Evolutionary conservation across 495 filamentous ascomycete species (phyloP).

Genomic region (Aspergillus ellipticus): DNA sequence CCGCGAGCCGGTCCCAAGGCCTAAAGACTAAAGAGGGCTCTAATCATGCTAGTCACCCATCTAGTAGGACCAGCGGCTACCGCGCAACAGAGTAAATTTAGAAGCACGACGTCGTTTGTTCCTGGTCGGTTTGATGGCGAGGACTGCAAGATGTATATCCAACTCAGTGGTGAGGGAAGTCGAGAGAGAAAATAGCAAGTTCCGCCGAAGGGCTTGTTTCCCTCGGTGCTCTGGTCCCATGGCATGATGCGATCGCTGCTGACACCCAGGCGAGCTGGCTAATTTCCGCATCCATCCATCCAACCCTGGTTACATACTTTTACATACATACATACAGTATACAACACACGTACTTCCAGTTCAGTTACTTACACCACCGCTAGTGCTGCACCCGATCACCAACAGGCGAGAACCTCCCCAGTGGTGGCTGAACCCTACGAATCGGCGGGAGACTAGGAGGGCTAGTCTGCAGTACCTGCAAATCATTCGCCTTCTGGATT

Average conservation of each 20-base stretch:
- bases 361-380: neutral
- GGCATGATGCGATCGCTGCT: slow-evolving; percentile 1
- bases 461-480: neutral
- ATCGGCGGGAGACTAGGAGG: neutral
- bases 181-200: neutral
- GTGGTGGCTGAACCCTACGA: neutral
- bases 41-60: neutral
- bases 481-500: neutral
- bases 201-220: neutral
- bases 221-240: neutral
- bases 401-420: neutral
- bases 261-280: neutral
- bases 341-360: too few species aligned
- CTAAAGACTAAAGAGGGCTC: too few species aligned
- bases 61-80: slow-evolving; percentile 1
- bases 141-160: neutral
- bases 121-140: neutral
- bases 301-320: too few species aligned
- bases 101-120: neutral
- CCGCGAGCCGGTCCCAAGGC: neutral
- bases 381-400: neutral
- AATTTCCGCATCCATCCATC: neutral
- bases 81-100: slow-evolving; percentile 5
- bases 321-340: too few species aligned
- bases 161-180: neutral